A percentile compares a stretch with the other conserved stretches of the same genome.
Evolutionary conservation across 2,329 filamentous ascomycete genomes (phyloP).

Genomic region (Apiospora phragmitis): DNA sequence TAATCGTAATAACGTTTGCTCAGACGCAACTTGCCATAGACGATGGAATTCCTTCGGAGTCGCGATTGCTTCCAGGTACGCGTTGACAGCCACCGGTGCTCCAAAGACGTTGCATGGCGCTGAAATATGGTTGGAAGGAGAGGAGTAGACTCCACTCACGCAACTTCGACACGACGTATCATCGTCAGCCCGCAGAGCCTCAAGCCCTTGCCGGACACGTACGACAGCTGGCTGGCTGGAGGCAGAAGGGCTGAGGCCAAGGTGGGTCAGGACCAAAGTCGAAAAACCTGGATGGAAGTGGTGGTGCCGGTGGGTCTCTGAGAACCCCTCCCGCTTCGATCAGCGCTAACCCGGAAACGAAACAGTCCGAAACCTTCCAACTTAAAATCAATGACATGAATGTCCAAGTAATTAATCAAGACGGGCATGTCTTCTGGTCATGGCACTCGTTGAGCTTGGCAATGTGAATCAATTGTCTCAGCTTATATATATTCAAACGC

Average conservation of each 20-base stretch:
- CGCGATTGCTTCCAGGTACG: not conserved
- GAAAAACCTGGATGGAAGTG: not conserved
- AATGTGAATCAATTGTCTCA: too few relatives aligned
- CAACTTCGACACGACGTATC: too few relatives aligned
- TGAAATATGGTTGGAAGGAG: too few relatives aligned
- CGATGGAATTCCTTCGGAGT: not conserved
- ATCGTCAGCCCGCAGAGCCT: not conserved
- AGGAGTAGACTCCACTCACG: too few relatives aligned
- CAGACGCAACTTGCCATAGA: not conserved
- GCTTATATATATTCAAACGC: not conserved
- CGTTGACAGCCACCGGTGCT: not conserved
- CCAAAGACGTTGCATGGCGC: not conserved
- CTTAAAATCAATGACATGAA: not conserved
- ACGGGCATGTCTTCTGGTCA: not conserved
- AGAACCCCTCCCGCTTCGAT: not conserved
- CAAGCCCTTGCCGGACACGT: too few relatives aligned
- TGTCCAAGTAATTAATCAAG: not conserved
- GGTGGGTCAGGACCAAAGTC: not conserved
- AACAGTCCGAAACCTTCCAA: not conserved
- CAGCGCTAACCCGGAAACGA: not conserved
- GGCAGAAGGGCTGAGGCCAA: not conserved
- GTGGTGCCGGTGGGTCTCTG: not conserved
- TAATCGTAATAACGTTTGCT: not conserved
- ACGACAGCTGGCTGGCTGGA: too few relatives aligned
- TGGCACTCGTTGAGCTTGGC: not conserved